Evolutionary conservation across 2,329 filamentous ascomycete species (phyloP), one percentile per base, ranked within the genome.

Genomic region (Thyridium curvatum): DNA sequence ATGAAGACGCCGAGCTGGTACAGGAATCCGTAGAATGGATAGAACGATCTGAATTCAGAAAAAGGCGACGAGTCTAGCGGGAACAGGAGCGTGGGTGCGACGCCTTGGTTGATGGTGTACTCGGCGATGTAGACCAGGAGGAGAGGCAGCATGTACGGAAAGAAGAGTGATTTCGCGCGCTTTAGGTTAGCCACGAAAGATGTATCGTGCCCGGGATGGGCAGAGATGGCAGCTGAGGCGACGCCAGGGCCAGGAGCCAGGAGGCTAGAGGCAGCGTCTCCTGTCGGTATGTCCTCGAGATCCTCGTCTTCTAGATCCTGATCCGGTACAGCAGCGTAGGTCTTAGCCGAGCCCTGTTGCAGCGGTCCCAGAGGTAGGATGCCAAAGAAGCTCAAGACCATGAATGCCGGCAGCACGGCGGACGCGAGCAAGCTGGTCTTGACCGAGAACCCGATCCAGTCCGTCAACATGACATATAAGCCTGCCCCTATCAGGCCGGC

Each of bases 101-200:
- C 88, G 29, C 90, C 91, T 66, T 95, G 90, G 65, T 97, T 97
- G 62, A 97, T 96, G 40, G 86, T 94, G 59, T 98, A 98, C 66
- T 98, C 93, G 41, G 90, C 88, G 29, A 97, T 77, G 59, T 96
- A 98, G 21, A 98, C 93, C 13, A 97, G 67, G 28, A 97, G 72
- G 12, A 98, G 72, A 0, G 93, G 93, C 4, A 94, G 71, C 89
- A 98, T 97, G 59, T 82, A 83, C 0, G 79, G 79, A 33, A 94
- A 67, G 54, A 96, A 83, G 2, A 97, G 69, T 1, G 72, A 69
- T 44, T 66, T 73, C 0, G 84, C 78, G 4, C 86, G 82, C n/a
- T 65, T 66, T 28, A 97, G 60, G 40, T 80, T 76, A n/a, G 59
- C 51, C 12, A 47, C 44, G 16, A 81, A 58, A 0, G 60, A 26